Evolutionary conservation across 345 rosid genomes (phyloP).

Genomic region (Gossypium anomalum): DNA sequence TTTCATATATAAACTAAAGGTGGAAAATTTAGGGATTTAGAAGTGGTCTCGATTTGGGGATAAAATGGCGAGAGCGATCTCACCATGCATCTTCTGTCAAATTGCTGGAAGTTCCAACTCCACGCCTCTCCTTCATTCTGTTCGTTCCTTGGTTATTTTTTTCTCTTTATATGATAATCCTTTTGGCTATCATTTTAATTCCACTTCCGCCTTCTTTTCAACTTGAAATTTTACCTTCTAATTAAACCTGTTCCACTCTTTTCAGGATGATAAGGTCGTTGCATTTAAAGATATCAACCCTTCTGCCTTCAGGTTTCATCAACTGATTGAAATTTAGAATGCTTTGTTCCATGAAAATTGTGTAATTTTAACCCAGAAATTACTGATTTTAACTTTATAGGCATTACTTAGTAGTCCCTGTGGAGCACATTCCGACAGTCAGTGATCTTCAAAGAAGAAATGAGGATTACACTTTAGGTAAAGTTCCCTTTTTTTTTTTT

Average conservation of each 20-base stretch:
- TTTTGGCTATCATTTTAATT: conserved; percentile 14
- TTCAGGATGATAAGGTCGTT: conserved; percentile 75
- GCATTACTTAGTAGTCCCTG: conserved; percentile 85
- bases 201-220: conserved; percentile 16
- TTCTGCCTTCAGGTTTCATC: conserved; percentile 62
- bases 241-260: conserved; percentile 7
- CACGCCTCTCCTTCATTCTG: conserved; percentile 63
- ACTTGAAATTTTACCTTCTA: conserved; percentile 4
- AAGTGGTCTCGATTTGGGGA: conserved; percentile 4
- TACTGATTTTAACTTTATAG: conserved; percentile 24
- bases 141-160: conserved; percentile 23
- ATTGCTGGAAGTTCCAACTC: conserved; percentile 46
- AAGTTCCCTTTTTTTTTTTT: background rate
- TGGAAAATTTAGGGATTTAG: background rate
- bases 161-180: background rate
- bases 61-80: conserved; percentile 55
- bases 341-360: background rate
- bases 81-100: conserved; percentile 66
- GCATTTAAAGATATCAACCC: conserved; percentile 87
- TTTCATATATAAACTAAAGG: too few species aligned
- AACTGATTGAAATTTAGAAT: background rate
- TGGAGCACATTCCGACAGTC: conserved; percentile 69
- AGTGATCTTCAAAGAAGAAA: conserved; percentile 53
- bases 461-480: conserved; percentile 75
- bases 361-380: background rate